A percentile compares a stretch with the other conserved stretches of the same genome.
These are phyloP conservation scores for Isoetes taiwanensis DNA, from an alignment of 75 land plant genomes.

Conservation along the genomic window DNA sequence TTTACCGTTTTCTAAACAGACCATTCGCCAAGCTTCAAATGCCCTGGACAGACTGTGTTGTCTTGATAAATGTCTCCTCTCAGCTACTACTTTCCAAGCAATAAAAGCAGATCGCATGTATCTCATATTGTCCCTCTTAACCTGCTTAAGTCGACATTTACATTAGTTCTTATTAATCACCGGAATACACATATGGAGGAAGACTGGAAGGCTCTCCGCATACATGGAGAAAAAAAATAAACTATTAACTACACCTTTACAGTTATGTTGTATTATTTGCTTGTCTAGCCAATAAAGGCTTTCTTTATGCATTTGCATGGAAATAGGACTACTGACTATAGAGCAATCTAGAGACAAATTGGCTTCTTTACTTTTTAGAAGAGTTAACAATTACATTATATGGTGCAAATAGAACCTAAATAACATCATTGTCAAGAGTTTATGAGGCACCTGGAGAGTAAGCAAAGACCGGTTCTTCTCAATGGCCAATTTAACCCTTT, in stretches of 20 bases:
- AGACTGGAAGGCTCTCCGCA: too few relatives aligned
- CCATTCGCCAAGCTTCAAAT: constrained; percentile 12
- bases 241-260: too few relatives aligned
- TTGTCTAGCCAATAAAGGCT: too few relatives aligned
- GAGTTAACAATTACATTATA: background rate
- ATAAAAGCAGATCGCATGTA: constrained; percentile 17
- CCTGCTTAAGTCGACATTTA: constrained; percentile 2
- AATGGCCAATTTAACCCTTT: constrained; percentile 22
- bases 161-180: background rate
- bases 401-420: background rate
- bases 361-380: background rate
- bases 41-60: constrained; percentile 9
- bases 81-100: constrained; percentile 18
- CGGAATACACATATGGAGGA: too few relatives aligned
- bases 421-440: too few relatives aligned
- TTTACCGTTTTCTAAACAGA: constrained; percentile 5
- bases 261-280: too few relatives aligned
- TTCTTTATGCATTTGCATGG: too few relatives aligned
- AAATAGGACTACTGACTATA: background rate
- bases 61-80: constrained; percentile 8
- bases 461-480: constrained; percentile 22
- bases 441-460: constrained; percentile 25
- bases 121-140: constrained; percentile 20
- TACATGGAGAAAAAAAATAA: too few relatives aligned
- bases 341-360: background rate